Conservation (phyloP, 371 early-diverging fungal species). For the Lichtheimia corymbifera region DNA sequence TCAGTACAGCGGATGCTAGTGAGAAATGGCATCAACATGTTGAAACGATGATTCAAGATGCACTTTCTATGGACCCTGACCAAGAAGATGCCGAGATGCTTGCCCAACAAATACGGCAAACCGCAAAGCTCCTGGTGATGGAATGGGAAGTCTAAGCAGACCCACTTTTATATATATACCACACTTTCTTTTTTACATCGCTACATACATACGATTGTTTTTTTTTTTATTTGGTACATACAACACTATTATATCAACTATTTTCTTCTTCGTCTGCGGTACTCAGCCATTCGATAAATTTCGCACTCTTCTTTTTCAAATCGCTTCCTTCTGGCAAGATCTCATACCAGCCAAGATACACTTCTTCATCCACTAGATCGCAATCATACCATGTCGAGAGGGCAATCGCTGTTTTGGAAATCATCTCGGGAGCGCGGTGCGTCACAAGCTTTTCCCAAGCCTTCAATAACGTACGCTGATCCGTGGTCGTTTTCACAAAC, state of each 20-base stretch:
- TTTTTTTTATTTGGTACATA: neutral
- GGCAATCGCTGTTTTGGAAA: constrained; percentile 54
- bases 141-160: neutral
- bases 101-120: neutral
- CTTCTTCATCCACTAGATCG: constrained; percentile 77
- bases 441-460: constrained; percentile 67
- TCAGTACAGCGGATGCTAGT: neutral
- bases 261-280: constrained; percentile 70
- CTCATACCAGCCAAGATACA: constrained; percentile 64
- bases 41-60: constrained; percentile 10
- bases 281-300: constrained; percentile 71
- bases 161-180: too few relatives aligned
- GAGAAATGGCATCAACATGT: constrained; percentile 11
- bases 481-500: constrained; percentile 62
- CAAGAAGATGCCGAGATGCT: neutral
- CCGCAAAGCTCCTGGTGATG: neutral
- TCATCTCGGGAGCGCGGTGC: constrained; percentile 48
- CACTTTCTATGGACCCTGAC: neutral
- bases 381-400: constrained; percentile 67
- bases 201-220: neutral
- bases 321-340: constrained; percentile 46
- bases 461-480: constrained; percentile 62
- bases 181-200: neutral
- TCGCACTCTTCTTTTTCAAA: constrained; percentile 59
- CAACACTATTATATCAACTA: neutral